Evolutionary conservation across 148 eudicot genomes (phyloP).

Genomic region (Arbutus unedo): DNA sequence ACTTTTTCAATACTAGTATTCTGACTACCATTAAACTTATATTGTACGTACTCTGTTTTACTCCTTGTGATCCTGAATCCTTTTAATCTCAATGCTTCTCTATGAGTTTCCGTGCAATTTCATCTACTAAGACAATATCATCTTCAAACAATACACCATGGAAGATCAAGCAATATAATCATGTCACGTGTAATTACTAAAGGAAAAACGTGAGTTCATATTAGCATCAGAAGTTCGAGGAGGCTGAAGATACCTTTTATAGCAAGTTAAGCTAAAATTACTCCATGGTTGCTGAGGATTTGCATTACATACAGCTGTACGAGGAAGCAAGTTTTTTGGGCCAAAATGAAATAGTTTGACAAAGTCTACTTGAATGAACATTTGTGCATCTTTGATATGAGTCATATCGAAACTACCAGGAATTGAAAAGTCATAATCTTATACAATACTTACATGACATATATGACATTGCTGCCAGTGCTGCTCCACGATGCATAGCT

Average conservation of each 20-base stretch:
- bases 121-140: too few relatives aligned
- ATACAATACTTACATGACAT: conserved; percentile 62
- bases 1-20: too few relatives aligned
- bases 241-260: not conserved
- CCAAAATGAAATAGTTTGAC: conserved; percentile 1
- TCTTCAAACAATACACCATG: too few relatives aligned
- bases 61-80: too few relatives aligned
- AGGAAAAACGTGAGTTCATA: not conserved
- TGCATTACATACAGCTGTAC: not conserved
- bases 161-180: not conserved
- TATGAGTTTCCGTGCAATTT: too few relatives aligned
- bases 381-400: not conserved
- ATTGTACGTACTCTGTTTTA: too few relatives aligned
- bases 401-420: not conserved
- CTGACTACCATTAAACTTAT: too few relatives aligned
- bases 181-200: not conserved
- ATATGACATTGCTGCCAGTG: conserved; percentile 95
- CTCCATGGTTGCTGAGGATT: not conserved
- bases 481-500: conserved; percentile 99
- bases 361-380: not conserved
- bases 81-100: too few relatives aligned
- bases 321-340: not conserved
- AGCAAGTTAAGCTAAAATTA: not conserved
- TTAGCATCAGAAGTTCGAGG: not conserved
- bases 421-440: not conserved